phyloP scores from a whole-genome alignment of 164 flowering plant species.

The Macadamia integrifolia region DNA sequence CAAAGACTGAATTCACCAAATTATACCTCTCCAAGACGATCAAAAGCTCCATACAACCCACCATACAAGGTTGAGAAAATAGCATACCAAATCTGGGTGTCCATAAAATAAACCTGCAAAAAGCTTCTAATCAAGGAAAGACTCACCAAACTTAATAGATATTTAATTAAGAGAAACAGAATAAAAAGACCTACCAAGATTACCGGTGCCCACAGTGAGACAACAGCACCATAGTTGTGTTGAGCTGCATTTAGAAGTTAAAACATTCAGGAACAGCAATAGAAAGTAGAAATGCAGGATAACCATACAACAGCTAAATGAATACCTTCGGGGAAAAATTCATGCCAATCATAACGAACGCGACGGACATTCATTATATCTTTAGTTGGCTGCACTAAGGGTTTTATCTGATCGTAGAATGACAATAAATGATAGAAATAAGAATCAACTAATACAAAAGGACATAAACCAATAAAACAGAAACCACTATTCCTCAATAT shows the following conservation, averaged over 20 bases:
- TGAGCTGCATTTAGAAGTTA: constrained; percentile 50
- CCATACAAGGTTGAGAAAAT: constrained; percentile 81
- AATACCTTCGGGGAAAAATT: constrained; percentile 83
- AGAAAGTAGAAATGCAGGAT: constrained; percentile 2
- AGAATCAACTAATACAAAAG: background rate
- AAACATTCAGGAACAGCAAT: constrained; percentile 4
- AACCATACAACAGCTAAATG: background rate
- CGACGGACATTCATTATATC: constrained; percentile 63
- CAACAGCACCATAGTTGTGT: constrained; percentile 71
- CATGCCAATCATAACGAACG: constrained; percentile 81
- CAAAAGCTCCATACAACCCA: constrained; percentile 86
- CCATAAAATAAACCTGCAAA: constrained; percentile 94
- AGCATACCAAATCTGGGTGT: constrained; percentile 96
- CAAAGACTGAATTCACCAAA: background rate
- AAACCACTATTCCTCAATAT: background rate
- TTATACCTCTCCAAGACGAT: constrained; percentile 89
- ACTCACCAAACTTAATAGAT: background rate
- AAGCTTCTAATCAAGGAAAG: background rate
- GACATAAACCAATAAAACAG: background rate
- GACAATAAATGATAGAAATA: background rate
- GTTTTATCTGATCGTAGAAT: constrained; percentile 56
- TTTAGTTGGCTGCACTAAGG: constrained; percentile 82
- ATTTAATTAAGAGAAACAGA: background rate
- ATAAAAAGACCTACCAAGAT: constrained; percentile 45
- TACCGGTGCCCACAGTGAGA: constrained; percentile 87